Evolutionary conservation across 257 asterid genomes (phyloP).

Genomic region (Solanum ossicruentum): DNA sequence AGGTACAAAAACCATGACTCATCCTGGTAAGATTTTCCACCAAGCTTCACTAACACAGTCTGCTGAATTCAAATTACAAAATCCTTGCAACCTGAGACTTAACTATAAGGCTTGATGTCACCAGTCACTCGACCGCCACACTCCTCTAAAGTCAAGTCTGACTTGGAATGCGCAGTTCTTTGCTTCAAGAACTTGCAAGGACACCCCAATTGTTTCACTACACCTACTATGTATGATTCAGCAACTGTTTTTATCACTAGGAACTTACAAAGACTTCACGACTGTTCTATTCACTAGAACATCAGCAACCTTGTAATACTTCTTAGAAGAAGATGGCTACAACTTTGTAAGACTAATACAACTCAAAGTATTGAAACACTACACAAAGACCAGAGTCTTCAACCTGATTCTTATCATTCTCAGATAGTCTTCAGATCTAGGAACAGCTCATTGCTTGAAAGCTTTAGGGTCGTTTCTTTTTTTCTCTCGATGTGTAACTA

Average conservation of each 20-base stretch:
- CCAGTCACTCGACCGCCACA: not conserved
- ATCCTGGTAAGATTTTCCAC: not conserved
- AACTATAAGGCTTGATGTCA: not conserved
- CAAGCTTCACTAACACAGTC: not conserved
- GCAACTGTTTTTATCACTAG: not conserved
- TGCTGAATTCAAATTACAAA: not conserved
- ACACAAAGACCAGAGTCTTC: not conserved
- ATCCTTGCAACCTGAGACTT: not conserved
- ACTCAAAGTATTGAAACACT: not conserved
- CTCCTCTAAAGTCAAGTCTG: not conserved
- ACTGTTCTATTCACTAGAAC: not conserved
- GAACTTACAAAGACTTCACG: not conserved
- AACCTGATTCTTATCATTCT: not conserved
- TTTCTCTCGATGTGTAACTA: not conserved
- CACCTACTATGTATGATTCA: not conserved
- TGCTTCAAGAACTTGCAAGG: not conserved
- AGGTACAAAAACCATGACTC: not conserved
- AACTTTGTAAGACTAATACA: not conserved
- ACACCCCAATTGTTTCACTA: not conserved
- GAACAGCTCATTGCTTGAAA: no score
- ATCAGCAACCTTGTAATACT: not conserved
- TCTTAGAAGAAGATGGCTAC: not conserved
- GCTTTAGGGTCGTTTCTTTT: no score
- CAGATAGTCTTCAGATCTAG: not conserved
- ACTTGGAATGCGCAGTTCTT: not conserved